A percentile compares a stretch with the other conserved stretches of the same genome.
phyloP scores from a whole-genome alignment of 2,329 filamentous ascomycete genomes.

The Phoma sp. region DNA sequence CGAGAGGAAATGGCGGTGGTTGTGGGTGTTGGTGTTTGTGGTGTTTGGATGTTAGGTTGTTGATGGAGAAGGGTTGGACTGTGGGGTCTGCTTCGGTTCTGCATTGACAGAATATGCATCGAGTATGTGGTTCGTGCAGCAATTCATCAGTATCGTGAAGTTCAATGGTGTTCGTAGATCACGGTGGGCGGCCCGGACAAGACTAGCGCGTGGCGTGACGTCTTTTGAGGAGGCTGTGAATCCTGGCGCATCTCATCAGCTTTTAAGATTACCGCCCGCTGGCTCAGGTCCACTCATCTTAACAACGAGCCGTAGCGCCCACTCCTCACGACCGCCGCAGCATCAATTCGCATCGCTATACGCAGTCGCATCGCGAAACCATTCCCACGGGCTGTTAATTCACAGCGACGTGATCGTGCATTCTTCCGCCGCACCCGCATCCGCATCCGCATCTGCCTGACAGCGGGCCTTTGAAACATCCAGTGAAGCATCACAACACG shows the following conservation, averaged over 20 bases:
- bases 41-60: background rate
- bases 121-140: background rate
- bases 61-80: background rate
- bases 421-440: constrained; percentile 38
- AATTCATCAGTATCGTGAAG: background rate
- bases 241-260: constrained; percentile 8
- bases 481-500: constrained; percentile 20
- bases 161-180: background rate
- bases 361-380: background rate
- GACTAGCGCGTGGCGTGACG: constrained; percentile 16
- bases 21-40: background rate
- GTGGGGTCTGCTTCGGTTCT: background rate
- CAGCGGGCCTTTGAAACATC: constrained; percentile 26
- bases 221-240: constrained; percentile 4
- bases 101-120: background rate
- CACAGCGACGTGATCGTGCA: constrained; percentile 21
- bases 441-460: constrained; percentile 28
- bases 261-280: constrained; percentile 15
- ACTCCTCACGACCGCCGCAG: constrained; percentile 11
- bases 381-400: background rate
- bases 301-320: constrained; percentile 19
- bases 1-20: background rate
- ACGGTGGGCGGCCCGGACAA: background rate
- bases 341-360: constrained; percentile 10
- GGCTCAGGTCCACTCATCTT: constrained; percentile 16